phyloP scores from a whole-genome alignment of 2,329 filamentous ascomycete species.

The Didymella pomorum region DNA sequence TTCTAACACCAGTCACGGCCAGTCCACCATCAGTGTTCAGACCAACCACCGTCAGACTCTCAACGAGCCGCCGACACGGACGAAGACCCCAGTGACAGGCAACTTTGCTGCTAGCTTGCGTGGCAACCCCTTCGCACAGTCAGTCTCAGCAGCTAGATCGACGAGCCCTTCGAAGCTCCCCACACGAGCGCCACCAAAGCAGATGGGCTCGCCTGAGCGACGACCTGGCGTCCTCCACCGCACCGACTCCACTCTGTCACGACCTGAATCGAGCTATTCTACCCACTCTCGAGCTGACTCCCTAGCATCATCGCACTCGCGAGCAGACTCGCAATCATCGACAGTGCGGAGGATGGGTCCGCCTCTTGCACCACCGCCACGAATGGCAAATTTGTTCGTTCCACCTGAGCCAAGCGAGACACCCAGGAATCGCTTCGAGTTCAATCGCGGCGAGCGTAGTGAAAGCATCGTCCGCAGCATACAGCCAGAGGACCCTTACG shows the following conservation, averaged over 20 bases:
- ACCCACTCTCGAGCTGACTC: conserved; percentile 24
- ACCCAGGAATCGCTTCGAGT: conserved; percentile 53
- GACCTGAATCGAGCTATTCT: conserved; percentile 20
- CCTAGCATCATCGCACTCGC: conserved; percentile 30
- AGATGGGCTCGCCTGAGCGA: conserved; percentile 73
- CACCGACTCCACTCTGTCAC: conserved; percentile 29
- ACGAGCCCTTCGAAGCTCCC: conserved; percentile 74
- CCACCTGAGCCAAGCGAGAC: conserved; percentile 58
- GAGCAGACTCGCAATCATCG: conserved; percentile 35
- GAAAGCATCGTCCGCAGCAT: conserved; percentile 67
- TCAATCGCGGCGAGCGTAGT: conserved; percentile 57
- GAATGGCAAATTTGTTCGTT: conserved; percentile 83
- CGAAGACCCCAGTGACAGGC: conserved; percentile 52
- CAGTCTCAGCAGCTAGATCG: conserved; percentile 42
- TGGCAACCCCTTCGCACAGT: conserved; percentile 48
- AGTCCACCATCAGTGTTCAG: conserved; percentile 49
- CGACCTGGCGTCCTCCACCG: conserved; percentile 40
- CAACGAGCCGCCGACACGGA: conserved; percentile 35
- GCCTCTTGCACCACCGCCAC: conserved; percentile 73
- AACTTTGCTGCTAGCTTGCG: conserved; percentile 48
- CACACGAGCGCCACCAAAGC: conserved; percentile 55
- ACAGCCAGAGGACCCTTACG: conserved; percentile 84
- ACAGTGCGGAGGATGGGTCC: conserved; percentile 53
- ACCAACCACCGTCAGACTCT: conserved; percentile 33
- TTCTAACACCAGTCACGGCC: conserved; percentile 52